These are phyloP conservation scores for Pyrrhoderma lamaoense DNA, from an alignment of 1,284 basidiomycete species.

Conservation along the genomic window DNA sequence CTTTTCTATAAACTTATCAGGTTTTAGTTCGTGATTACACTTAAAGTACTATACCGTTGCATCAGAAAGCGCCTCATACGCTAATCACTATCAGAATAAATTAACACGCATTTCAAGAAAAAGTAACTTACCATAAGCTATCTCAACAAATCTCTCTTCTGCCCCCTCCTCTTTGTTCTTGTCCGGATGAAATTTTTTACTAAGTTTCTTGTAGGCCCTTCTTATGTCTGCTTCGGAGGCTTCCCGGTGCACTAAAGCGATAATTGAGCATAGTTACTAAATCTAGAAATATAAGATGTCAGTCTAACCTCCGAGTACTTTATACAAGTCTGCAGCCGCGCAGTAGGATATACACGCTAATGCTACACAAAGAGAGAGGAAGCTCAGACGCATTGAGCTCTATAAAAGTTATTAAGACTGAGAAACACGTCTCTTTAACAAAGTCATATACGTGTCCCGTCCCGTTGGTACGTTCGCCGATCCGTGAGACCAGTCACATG, in stretches of 20 bases:
- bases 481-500: neutral
- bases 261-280: conserved; percentile 11
- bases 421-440: neutral
- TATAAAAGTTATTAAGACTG: neutral
- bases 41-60: conserved; percentile 46
- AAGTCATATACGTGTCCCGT: conserved; percentile 4
- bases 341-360: conserved; percentile 17
- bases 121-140: conserved; percentile 65
- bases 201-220: conserved; percentile 86
- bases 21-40: neutral
- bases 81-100: conserved; percentile 31
- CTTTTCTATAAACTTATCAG: conserved; percentile 54
- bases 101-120: neutral
- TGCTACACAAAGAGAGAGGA: conserved; percentile 14
- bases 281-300: conserved; percentile 22
- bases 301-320: conserved; percentile 61
- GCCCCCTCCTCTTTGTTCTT: conserved; percentile 84
- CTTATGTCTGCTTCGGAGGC: conserved; percentile 85
- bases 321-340: conserved; percentile 64
- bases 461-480: conserved; percentile 1
- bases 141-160: conserved; percentile 81
- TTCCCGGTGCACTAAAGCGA: conserved; percentile 58
- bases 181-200: conserved; percentile 88
- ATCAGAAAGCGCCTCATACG: conserved; percentile 91
- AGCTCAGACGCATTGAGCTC: conserved; percentile 8